These are phyloP conservation scores for Spatholobus suberectus DNA, from an alignment of 306 rosid genomes.

Conservation along the genomic window DNA sequence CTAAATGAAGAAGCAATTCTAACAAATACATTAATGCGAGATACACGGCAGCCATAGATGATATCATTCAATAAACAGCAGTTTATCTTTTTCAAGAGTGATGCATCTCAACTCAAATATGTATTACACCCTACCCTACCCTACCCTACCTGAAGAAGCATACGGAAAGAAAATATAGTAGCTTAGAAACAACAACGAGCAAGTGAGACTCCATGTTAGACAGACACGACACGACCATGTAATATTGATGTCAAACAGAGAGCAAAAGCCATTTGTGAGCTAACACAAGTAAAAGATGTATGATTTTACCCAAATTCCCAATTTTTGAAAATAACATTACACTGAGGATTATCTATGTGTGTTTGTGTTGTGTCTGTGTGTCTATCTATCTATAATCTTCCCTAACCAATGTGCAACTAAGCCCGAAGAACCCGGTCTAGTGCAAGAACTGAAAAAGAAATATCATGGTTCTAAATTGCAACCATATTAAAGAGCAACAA, in stretches of 20 bases:
- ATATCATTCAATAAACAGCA: too few relatives aligned
- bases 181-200: too few relatives aligned
- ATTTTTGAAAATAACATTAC: not conserved
- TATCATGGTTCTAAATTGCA: too few relatives aligned
- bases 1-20: constrained; percentile 17
- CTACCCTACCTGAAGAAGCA: too few relatives aligned
- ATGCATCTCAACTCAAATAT: too few relatives aligned
- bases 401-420: not conserved
- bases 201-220: too few relatives aligned
- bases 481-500: too few relatives aligned
- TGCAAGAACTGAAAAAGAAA: not conserved
- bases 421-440: not conserved
- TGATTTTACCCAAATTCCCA: too few relatives aligned
- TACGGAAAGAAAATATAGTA: too few relatives aligned
- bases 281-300: too few relatives aligned
- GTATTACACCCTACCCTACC: not conserved
- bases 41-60: too few relatives aligned
- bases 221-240: not conserved
- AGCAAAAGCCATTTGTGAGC: not conserved
- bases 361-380: not conserved
- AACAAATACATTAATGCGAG: not conserved
- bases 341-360: not conserved
- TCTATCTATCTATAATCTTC: not conserved
- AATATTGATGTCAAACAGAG: not conserved
- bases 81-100: too few relatives aligned